Conservation (phyloP, 2,329 filamentous ascomycete genomes). For the Stemphylium vesicarium region DNA sequence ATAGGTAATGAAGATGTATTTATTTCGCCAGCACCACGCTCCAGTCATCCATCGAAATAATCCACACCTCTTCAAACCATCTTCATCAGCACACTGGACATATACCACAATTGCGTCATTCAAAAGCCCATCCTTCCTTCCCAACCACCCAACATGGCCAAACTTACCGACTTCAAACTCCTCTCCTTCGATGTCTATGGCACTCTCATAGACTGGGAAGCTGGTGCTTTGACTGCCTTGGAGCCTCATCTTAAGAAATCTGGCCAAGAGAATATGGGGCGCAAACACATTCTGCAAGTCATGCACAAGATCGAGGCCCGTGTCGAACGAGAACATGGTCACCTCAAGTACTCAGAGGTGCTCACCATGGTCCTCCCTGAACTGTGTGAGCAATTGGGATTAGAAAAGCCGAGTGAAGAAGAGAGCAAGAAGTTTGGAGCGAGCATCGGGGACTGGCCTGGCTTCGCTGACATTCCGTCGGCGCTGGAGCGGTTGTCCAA, state of each 20-base stretch:
- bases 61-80: neutral
- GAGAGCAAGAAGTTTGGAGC: conserved; percentile 58
- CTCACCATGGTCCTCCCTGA: conserved; percentile 59
- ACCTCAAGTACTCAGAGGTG: conserved; percentile 65
- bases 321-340: conserved; percentile 62
- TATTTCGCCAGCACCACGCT: neutral
- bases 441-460: conserved; percentile 61
- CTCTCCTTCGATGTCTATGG: conserved; percentile 82
- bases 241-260: conserved; percentile 55
- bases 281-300: conserved; percentile 42
- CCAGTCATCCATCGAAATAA: neutral
- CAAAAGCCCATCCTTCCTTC: neutral
- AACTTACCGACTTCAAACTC: conserved; percentile 53
- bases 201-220: conserved; percentile 80
- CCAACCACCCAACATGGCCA: conserved; percentile 30
- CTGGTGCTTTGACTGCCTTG: conserved; percentile 65
- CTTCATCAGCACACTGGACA: neutral
- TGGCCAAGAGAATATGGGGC: conserved; percentile 29
- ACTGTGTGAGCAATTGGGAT: conserved; percentile 54
- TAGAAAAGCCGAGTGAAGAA: conserved; percentile 50
- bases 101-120: neutral
- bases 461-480: conserved; percentile 64
- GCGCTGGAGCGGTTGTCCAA: conserved; percentile 59
- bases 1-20: neutral
- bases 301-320: conserved; percentile 57